Conservation (phyloP, 306 rosid genomes). For the Lotus japonicus region DNA sequence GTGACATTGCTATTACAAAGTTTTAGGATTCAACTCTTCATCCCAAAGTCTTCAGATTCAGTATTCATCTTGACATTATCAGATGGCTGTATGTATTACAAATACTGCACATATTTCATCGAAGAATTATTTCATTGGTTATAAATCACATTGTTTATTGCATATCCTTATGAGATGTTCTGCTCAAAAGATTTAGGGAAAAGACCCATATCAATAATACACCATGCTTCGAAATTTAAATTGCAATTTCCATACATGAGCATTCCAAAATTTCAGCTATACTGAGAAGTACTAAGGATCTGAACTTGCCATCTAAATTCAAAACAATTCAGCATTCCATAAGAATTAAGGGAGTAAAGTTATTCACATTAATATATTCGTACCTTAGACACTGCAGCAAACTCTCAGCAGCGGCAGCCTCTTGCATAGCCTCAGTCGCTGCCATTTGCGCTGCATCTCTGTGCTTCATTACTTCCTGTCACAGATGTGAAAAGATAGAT, state of each 20-base stretch:
- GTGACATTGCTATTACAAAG: background rate
- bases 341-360: background rate
- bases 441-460: conserved; percentile 94
- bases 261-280: background rate
- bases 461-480: conserved; percentile 80
- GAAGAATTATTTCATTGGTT: background rate
- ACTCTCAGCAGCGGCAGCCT: conserved; percentile 90
- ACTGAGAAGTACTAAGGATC: background rate
- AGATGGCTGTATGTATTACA: background rate
- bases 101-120: background rate
- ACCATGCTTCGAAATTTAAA: background rate
- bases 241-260: background rate
- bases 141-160: background rate
- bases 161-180: background rate
- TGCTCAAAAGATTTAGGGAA: background rate
- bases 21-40: background rate
- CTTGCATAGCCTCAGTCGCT: conserved; percentile 89
- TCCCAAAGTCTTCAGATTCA: background rate
- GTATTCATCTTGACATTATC: background rate
- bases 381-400: conserved; percentile 89
- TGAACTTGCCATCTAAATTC: background rate
- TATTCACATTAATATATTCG: background rate
- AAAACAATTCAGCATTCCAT: background rate
- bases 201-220: background rate
- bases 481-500: conserved; percentile 14